These are phyloP conservation scores for Globisporangium okanoganense DNA, from an alignment of 352 stramenopile genomes.

Conservation along the genomic window DNA sequence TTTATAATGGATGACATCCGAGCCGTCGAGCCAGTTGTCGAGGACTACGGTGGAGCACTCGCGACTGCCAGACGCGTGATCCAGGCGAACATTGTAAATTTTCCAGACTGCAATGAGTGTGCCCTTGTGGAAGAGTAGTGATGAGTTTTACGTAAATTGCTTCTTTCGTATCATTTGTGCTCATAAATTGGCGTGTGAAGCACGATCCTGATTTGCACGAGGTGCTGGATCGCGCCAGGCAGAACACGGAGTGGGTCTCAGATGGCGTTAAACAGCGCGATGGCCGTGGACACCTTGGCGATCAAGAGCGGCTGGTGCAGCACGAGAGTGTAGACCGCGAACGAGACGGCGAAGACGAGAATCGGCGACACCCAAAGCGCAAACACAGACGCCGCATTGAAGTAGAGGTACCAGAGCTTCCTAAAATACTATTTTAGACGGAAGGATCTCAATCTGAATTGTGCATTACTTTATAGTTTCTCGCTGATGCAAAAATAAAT, in stretches of 20 bases:
- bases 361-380: constrained; percentile 41
- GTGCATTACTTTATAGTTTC: too few relatives aligned
- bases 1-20: background rate
- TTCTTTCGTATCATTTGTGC: too few relatives aligned
- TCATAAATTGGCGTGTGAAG: too few relatives aligned
- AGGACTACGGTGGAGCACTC: background rate
- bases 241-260: constrained; percentile 31
- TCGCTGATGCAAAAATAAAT: too few relatives aligned
- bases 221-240: constrained; percentile 25
- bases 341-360: constrained; percentile 37
- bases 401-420: constrained; percentile 60
- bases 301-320: constrained; percentile 32
- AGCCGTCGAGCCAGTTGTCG: background rate
- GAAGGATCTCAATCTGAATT: too few relatives aligned
- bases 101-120: too few relatives aligned
- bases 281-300: constrained; percentile 41
- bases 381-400: constrained; percentile 50
- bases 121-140: too few relatives aligned
- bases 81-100: too few relatives aligned
- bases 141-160: too few relatives aligned
- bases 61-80: background rate
- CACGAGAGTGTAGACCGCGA: constrained; percentile 34
- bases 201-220: constrained; percentile 36
- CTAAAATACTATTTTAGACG: too few relatives aligned
- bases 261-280: constrained; percentile 43